Conservation (phyloP, 306 rosid species). For the Glycine tomentella region DNA sequence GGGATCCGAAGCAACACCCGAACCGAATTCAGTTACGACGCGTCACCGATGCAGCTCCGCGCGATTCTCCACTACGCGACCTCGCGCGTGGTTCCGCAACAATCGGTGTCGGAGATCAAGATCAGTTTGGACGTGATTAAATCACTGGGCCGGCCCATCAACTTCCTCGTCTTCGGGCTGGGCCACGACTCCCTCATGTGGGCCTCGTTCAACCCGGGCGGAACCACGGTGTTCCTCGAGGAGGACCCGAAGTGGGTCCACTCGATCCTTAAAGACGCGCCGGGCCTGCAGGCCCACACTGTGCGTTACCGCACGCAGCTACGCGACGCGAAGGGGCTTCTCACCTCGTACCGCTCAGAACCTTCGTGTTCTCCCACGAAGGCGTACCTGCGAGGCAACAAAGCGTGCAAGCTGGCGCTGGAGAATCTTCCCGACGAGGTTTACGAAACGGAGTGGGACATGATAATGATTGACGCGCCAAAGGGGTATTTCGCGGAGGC, state of each 20-base stretch:
- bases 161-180: slow-evolving; percentile 85
- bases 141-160: slow-evolving; percentile 62
- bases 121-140: slow-evolving; percentile 71
- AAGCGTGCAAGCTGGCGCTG: slow-evolving; percentile 69
- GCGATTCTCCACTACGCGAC: slow-evolving; percentile 96
- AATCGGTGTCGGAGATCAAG: slow-evolving; percentile 69
- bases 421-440: slow-evolving; percentile 71
- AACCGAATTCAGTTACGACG: slow-evolving; percentile 10
- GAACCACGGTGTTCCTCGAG: slow-evolving; percentile 82
- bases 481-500: slow-evolving; percentile 81
- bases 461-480: slow-evolving; percentile 94
- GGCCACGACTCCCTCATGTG: slow-evolving; percentile 97
- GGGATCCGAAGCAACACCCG: slow-evolving; percentile 32
- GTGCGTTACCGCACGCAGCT: slow-evolving; percentile 78
- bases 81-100: slow-evolving; percentile 71
- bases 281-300: slow-evolving; percentile 66
- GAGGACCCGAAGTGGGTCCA: slow-evolving; percentile 95
- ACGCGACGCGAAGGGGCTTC: slow-evolving; percentile 60
- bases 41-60: slow-evolving; percentile 57
- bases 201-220: slow-evolving; percentile 84
- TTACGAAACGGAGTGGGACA: slow-evolving; percentile 87
- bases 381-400: slow-evolving; percentile 65
- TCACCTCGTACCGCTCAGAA: slow-evolving; percentile 53
- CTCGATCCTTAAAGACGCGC: slow-evolving; percentile 67
- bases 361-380: slow-evolving; percentile 55